These are phyloP conservation scores for Nematocida parisii DNA, from an alignment of 371 early-diverging fungal genomes.

Conservation along the genomic window DNA sequence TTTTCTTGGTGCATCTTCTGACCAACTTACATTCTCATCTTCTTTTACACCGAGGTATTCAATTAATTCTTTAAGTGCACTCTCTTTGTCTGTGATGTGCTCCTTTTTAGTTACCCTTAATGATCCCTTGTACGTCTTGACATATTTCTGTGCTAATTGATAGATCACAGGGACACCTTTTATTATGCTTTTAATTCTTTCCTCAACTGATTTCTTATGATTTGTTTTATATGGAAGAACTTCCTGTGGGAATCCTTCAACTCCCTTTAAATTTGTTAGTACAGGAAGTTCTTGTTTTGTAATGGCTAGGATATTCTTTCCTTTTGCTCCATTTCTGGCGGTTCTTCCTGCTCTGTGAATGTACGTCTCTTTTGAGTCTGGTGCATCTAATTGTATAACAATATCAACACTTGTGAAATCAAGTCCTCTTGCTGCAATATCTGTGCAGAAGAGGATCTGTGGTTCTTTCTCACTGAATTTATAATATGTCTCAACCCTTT, in stretches of 20 bases:
- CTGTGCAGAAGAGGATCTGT: constrained; percentile 77
- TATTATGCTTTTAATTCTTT: constrained; percentile 9
- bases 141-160: constrained; percentile 53
- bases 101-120: constrained; percentile 43
- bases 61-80: background rate
- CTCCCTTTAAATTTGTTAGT: background rate
- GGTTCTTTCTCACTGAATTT: constrained; percentile 66
- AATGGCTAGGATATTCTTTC: constrained; percentile 72
- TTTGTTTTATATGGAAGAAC: background rate
- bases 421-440: constrained; percentile 84
- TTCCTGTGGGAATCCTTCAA: constrained; percentile 24
- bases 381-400: constrained; percentile 62
- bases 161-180: constrained; percentile 10
- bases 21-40: constrained; percentile 52
- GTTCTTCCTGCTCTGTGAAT: constrained; percentile 67
- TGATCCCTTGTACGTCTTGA: constrained; percentile 55
- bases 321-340: constrained; percentile 50
- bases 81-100: background rate
- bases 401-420: constrained; percentile 71
- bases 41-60: constrained; percentile 52
- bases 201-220: background rate
- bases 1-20: background rate
- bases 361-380: constrained; percentile 73
- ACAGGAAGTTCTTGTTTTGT: constrained; percentile 10
- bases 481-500: constrained; percentile 74